phyloP scores from a whole-genome alignment of 306 rosid genomes.

The Acacia melanoxylon region DNA sequence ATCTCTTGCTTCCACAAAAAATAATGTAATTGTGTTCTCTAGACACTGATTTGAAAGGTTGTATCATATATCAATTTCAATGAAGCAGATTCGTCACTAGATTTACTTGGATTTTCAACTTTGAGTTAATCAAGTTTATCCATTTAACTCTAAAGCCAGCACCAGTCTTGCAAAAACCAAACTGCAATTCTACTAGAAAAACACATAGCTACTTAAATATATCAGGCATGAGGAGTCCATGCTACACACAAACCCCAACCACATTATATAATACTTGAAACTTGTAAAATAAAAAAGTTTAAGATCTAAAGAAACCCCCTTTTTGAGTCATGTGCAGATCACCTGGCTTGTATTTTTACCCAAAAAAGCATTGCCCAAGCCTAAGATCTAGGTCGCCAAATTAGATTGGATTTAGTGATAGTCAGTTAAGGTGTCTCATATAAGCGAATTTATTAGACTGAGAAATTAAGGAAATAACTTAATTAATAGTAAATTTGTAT shows the following conservation, averaged over 20 bases:
- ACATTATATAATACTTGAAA: background rate
- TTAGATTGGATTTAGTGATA: conserved; percentile 19
- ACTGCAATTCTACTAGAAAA: conserved; percentile 23
- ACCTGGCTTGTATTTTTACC: conserved; percentile 14
- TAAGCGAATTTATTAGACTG: conserved; percentile 10
- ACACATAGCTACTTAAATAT: conserved; percentile 16
- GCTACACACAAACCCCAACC: conserved; percentile 2
- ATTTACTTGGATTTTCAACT: background rate
- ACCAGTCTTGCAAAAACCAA: background rate
- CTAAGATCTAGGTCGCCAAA: conserved; percentile 19
- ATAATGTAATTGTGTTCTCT: background rate
- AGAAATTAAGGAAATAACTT: conserved; percentile 25
- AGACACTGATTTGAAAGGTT: background rate
- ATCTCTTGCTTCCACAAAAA: background rate
- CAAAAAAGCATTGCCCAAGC: conserved; percentile 7
- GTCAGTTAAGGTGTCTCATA: conserved; percentile 12
- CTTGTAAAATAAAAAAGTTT: background rate
- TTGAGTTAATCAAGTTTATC: background rate
- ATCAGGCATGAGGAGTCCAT: conserved; percentile 14
- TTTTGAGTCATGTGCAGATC: background rate
- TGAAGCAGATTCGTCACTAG: background rate
- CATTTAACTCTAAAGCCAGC: conserved; percentile 14
- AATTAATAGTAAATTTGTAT: background rate
- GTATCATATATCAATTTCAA: background rate
- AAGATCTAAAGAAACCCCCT: conserved; percentile 26